Evolutionary conservation across 169 alveolate species (phyloP), one percentile per base, ranked within the genome.

Genomic region (Besnoitia besnoiti): DNA sequence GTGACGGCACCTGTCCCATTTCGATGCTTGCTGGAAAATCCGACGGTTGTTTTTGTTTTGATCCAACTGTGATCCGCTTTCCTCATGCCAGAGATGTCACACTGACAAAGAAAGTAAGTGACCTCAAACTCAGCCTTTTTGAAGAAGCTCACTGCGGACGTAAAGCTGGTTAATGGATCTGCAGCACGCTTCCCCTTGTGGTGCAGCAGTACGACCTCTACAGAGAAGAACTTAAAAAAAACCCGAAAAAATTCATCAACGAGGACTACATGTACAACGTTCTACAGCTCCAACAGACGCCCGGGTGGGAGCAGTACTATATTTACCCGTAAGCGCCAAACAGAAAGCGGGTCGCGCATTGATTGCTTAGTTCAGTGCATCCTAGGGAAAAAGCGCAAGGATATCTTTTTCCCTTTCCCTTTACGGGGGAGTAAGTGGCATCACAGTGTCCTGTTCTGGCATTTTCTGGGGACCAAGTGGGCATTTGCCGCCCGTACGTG

Each of bases 281-380:
- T 30, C 59, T 89, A 61, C 93, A 75, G 3, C 85, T 89, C 7
- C 93, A 77, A 89, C 93, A 89, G 44, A 89, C 93, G 0, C 89
- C 93, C 4, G 93, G 93, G 50, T 89, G 93, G 93, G 89, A 89
- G 61, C 93, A 89, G 46, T 89, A 89, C 46, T 89, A 89, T n/a
- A 89, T 89, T 51, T 89, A 89, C 89, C 93, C 93, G 93, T 89
- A 47, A 1, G 93, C 50, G 30, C 33, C 33, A n/a, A n/a, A n/a
- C n/a, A n/a, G n/a, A n/a, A n/a, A n/a, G n/a, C n/a, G n/a, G n/a
- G n/a, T n/a, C n/a, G n/a, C n/a, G n/a, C n/a, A n/a, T n/a, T n/a
- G n/a, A n/a, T n/a, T n/a, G n/a, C n/a, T n/a, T n/a, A n/a, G n/a
- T n/a, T n/a, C n/a, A n/a, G n/a, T n/a, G n/a, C n/a, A n/a, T n/a